Evolutionary conservation across 257 asterid genomes (phyloP).

Genomic region (Solanum rostratum): DNA sequence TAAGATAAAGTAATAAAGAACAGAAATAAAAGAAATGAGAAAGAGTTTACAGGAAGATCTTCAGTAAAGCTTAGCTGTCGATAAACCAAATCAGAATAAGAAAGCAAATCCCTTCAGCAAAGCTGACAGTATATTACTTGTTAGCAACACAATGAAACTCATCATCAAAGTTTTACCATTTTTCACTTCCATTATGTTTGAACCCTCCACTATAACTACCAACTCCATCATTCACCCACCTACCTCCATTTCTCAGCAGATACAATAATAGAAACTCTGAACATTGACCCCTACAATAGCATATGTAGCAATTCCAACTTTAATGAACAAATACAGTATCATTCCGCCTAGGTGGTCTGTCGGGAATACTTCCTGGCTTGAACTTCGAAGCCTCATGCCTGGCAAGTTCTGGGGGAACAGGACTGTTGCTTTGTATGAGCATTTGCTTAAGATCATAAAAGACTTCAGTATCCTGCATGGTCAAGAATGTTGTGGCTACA

Average conservation of each 20-base stretch:
- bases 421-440: constrained; percentile 42
- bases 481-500: constrained; percentile 50
- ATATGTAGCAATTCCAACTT: neutral
- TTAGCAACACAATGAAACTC: neutral
- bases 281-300: neutral
- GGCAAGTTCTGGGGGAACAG: constrained; percentile 1
- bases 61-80: neutral
- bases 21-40: neutral
- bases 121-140: neutral
- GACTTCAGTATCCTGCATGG: constrained; percentile 42
- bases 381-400: neutral
- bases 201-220: neutral
- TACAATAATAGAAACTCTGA: neutral
- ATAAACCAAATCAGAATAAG: neutral
- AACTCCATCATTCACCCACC: neutral
- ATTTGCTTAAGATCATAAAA: constrained; percentile 24
- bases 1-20: neutral
- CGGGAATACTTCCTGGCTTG: constrained; percentile 1
- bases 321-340: neutral
- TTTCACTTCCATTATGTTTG: neutral
- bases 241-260: neutral
- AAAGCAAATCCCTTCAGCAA: neutral
- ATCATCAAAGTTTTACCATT: neutral
- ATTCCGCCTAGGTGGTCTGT: neutral
- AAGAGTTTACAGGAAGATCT: neutral